Base-by-base conservation (phyloP, 1,284 basidiomycete species). In the Heterobasidion occidentale region DNA sequence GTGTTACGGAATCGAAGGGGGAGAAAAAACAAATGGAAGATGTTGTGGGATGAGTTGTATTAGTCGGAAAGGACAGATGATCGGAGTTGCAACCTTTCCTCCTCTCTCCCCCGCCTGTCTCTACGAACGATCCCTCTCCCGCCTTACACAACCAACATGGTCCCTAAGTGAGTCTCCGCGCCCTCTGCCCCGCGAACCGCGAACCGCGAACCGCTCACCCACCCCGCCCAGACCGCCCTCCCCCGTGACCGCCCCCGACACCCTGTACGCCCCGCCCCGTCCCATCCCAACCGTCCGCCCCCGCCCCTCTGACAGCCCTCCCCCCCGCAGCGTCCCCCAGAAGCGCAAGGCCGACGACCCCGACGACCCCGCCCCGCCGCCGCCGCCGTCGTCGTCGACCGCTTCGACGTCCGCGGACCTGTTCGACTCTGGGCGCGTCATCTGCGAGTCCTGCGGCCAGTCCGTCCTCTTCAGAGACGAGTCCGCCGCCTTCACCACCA, bases 391-490 rank as follows among this genome's bases (percentile, higher is more conserved):
- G n/a, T n/a, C n/a, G n/a, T n/a, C 17, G 36, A 27, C 12, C 9
- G 34, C 2, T 42, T 44, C 6, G 55, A 3, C 17, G 15, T 14
- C 53, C 42, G 17, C 35, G 54, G 38, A 46, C 42, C 56, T 46
- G 5, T 78, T 77, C 70, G 77, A 80, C 62, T 76, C 79, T 2
- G 84, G 85, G 9, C 77, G 77, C 54, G 79, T 88, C 59, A 75
- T 77, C 54, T 89, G 87, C 68, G 79, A 81, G 58, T 70, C 74
- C 3, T 89, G 86, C 64, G 77, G 79, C 9, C 71, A 75, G 35
- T 70, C 74, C 15, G 77, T 89, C 50, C 79, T 83, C 8, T 84
- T 87, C 67, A 75, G 84, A 42, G 83, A 89, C 66, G 80, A 80
- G 56, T 77, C 79, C 35, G 79, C 81, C 1, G 77, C 69, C 6